These are phyloP conservation scores for Blastosporella zonata DNA, from an alignment of 1,284 basidiomycete species.

Conservation along the genomic window DNA sequence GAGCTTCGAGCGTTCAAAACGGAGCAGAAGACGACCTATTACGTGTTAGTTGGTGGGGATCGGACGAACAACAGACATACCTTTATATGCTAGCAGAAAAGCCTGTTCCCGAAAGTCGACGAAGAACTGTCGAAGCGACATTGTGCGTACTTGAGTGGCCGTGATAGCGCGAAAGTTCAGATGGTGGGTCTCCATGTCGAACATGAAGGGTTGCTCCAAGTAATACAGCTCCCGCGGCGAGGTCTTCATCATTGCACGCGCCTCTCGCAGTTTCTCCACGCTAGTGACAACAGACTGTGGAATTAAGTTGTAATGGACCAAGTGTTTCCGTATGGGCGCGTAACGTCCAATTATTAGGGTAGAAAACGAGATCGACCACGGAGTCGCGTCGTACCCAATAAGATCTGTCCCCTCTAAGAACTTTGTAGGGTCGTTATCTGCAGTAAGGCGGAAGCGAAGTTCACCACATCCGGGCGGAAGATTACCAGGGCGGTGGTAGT, in stretches of 20 bases:
- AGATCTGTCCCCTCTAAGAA: constrained; percentile 8
- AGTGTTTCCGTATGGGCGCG: not conserved
- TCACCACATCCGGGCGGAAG: not conserved
- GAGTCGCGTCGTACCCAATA: not conserved
- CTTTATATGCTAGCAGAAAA: constrained; percentile 2
- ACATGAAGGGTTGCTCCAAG: constrained; percentile 7
- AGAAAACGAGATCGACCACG: constrained; percentile 3
- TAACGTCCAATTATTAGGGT: not conserved
- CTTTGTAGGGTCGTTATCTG: not conserved
- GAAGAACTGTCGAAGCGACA: not conserved
- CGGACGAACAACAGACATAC: not conserved
- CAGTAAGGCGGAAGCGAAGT: not conserved
- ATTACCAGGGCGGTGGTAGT: not conserved
- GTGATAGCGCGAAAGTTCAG: not conserved
- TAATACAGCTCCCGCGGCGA: not conserved
- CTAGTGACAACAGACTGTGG: not conserved
- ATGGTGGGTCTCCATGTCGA: not conserved
- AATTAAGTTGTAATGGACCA: not conserved
- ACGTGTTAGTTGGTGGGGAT: not conserved
- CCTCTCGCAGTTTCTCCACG: not conserved
- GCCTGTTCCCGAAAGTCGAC: not conserved
- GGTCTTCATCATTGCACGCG: not conserved
- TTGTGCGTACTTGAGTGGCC: not conserved
- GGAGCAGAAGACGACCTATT: constrained; percentile 1
- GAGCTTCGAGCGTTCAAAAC: constrained; percentile 4